A percentile compares a stretch with the other conserved stretches of the same genome.
phyloP scores from a whole-genome alignment of 2,329 filamentous ascomycete species.

The Neospermospora avenae region DNA sequence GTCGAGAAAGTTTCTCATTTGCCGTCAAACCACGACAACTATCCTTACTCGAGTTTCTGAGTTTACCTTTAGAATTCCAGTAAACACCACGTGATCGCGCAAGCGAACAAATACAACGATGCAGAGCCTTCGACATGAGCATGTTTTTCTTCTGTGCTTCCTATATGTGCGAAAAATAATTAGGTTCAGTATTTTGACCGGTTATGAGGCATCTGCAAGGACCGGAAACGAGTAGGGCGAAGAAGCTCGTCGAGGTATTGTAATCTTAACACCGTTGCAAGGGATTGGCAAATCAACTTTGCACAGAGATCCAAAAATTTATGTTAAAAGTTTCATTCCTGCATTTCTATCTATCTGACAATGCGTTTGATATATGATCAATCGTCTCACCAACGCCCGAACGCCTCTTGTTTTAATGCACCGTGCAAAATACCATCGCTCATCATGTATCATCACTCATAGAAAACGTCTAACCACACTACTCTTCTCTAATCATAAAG shows the following conservation, averaged over 20 bases:
- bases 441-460: constrained; percentile 12
- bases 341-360: neutral
- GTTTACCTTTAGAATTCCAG: neutral
- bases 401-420: constrained; percentile 5
- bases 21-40: too few relatives aligned
- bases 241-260: too few relatives aligned
- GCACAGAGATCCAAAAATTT: neutral
- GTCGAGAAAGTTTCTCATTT: too few relatives aligned
- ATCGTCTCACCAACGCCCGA: neutral
- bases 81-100: neutral
- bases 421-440: neutral
- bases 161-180: too few relatives aligned
- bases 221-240: too few relatives aligned
- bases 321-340: neutral
- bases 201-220: too few relatives aligned
- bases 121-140: too few relatives aligned
- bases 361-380: neutral
- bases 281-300: neutral
- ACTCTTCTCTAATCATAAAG: constrained; percentile 41
- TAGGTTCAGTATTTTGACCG: too few relatives aligned
- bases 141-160: neutral
- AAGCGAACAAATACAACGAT: too few relatives aligned
- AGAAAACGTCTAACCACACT: neutral
- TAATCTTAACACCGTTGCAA: too few relatives aligned
- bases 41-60: too few relatives aligned